Conservation (phyloP, 108 stramenopile genomes). For the Nitzschia sp. region DNA sequence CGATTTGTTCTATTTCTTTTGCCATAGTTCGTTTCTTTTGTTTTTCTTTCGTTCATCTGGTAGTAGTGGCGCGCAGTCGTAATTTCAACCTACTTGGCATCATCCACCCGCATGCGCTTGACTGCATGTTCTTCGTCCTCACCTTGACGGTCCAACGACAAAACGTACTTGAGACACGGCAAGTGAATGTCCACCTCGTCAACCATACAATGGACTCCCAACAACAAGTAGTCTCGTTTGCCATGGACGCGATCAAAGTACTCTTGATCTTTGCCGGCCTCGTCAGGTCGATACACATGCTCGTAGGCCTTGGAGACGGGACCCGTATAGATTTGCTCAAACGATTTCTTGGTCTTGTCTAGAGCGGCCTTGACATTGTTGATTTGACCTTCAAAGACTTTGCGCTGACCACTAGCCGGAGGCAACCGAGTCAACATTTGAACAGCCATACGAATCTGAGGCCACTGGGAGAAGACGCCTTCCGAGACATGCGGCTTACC, state of each 20-base stretch:
- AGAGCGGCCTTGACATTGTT: slow-evolving; percentile 53
- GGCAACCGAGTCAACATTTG: slow-evolving; percentile 55
- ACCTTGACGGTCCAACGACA: neutral
- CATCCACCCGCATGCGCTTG: neutral
- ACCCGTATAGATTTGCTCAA: slow-evolving; percentile 43
- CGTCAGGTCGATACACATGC: slow-evolving; percentile 46
- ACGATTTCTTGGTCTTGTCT: slow-evolving; percentile 52
- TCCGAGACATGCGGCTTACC: slow-evolving; percentile 53
- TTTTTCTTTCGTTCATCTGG: no score
- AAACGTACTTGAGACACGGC: slow-evolving; percentile 49
- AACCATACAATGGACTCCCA: slow-evolving; percentile 52
- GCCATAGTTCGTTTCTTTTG: no score
- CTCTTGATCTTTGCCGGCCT: slow-evolving; percentile 38
- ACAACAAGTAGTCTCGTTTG: slow-evolving; percentile 44
- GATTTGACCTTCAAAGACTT: slow-evolving; percentile 51
- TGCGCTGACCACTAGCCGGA: slow-evolving; percentile 57
- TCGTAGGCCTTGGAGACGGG: slow-evolving; percentile 46
- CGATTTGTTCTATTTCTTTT: no score
- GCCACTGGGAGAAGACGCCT: slow-evolving; percentile 60
- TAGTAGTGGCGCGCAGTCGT: neutral
- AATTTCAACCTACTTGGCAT: no score
- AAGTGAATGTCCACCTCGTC: slow-evolving; percentile 38
- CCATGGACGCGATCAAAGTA: slow-evolving; percentile 53
- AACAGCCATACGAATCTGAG: slow-evolving; percentile 60
- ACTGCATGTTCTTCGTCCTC: slow-evolving; percentile 1